Evolutionary conservation across 2,329 filamentous ascomycete species (phyloP), one percentile per base, ranked within the genome.

Genomic region (Rutstroemia sp.): DNA sequence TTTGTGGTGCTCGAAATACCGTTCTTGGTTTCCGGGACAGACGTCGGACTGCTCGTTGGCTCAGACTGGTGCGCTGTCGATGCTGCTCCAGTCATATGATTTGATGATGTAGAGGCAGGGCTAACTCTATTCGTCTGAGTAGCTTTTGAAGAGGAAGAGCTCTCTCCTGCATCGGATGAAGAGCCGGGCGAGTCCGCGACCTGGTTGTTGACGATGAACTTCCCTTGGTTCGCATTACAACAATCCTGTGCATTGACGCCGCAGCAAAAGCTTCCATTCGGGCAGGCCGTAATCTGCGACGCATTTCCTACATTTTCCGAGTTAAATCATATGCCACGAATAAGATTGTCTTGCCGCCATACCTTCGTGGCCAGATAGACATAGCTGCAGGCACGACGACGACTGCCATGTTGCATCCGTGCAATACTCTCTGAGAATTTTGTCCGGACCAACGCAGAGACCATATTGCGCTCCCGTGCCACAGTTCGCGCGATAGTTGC

Each of bases 341-440:
- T 3, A 23, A 3, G 17, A 46, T 4, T 17, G 7, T 21, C 14
- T 7, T n/a, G 9, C 8, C 2, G 14, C 5, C 14, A 16, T 51
- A 56, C 54, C 54, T 38, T 42, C 27, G 14, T 34, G 3, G 2
- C 30, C 30, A 12, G 30, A 12, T 12, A 52, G 30, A 38, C 54
- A 56, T 16, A 56, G 17, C 16, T 27, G 12, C 16, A 56, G 25
- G 30, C 48, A 56, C 10, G 10, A 9, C 3, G 54, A 27, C 19
- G 54, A 46, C 37, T 56, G 48, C 54, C 54, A 56, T 38, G 54
- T 56, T 21, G 23, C 19, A 17, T 51, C 48, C 5, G 48, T 56
- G 51, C 54, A 51, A 3, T 39, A 56, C 12, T 46, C 54, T 39
- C 54, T 45, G 19, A 27, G 38, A 9, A 56, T 27, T 27, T 51